phyloP scores from a whole-genome alignment of 2,329 filamentous ascomycete species.

The Fusarium ramigenum region DNA sequence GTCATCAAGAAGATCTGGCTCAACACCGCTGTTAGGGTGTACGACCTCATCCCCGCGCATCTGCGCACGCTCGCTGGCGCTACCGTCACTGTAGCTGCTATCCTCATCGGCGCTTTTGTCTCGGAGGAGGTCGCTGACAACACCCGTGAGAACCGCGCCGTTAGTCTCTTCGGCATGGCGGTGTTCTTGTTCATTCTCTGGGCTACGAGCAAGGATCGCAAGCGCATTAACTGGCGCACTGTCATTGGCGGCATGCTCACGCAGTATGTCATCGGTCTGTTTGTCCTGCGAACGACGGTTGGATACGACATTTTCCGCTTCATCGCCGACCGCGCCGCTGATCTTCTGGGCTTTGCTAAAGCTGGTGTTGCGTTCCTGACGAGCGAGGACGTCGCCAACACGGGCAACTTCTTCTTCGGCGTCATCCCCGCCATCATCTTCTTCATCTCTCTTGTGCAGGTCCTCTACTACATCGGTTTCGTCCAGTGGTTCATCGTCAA shows the following conservation, averaged over 20 bases:
- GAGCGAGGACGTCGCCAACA: slow-evolving; percentile 52
- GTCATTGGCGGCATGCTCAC: slow-evolving; percentile 89
- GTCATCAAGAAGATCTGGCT: slow-evolving; percentile 76
- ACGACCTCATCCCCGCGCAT: slow-evolving; percentile 71
- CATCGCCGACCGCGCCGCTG: slow-evolving; percentile 77
- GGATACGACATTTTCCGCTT: slow-evolving; percentile 95
- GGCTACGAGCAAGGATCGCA: slow-evolving; percentile 75
- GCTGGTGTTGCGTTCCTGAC: slow-evolving; percentile 78
- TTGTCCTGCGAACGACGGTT: slow-evolving; percentile 81
- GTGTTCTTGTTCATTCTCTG: slow-evolving; percentile 77
- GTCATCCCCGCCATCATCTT: slow-evolving; percentile 95
- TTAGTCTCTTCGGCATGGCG: slow-evolving; percentile 81
- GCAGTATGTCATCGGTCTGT: slow-evolving; percentile 89
- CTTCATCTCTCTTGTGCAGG: slow-evolving; percentile 91
- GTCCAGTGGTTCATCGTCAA: slow-evolving; percentile 92
- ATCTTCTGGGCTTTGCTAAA: slow-evolving; percentile 78
- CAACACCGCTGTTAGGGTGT: slow-evolving; percentile 67
- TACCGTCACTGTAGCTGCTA: slow-evolving; percentile 71
- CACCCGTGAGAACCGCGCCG: slow-evolving; percentile 79
- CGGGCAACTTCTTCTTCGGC: slow-evolving; percentile 75
- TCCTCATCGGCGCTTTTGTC: slow-evolving; percentile 81
- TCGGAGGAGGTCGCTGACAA: slow-evolving; percentile 78
- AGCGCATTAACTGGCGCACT: slow-evolving; percentile 74
- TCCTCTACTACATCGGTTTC: slow-evolving; percentile 82
- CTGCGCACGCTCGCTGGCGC: slow-evolving; percentile 71